These are phyloP conservation scores for Symmetrospora coprosmae DNA, from an alignment of 768 basidiomycete species.

Conservation along the genomic window DNA sequence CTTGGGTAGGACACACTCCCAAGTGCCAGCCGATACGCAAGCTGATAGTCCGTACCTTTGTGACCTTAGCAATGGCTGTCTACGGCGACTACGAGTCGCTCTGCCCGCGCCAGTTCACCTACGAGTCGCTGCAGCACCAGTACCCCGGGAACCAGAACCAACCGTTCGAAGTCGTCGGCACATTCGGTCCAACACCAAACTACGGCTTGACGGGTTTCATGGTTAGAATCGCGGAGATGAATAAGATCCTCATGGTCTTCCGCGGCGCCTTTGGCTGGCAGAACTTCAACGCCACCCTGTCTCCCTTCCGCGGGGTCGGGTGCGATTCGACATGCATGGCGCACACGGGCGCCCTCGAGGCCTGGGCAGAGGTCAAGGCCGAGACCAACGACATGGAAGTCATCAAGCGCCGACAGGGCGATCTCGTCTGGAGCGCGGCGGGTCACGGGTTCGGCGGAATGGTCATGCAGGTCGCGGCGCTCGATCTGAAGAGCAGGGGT, in stretches of 20 bases:
- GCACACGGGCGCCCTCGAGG: constrained; percentile 21
- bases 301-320: constrained; percentile 19
- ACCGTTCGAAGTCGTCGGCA: constrained; percentile 21
- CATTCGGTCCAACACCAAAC: constrained; percentile 11
- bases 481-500: constrained; percentile 21
- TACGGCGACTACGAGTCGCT: constrained; percentile 21
- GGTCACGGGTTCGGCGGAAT: constrained; percentile 26
- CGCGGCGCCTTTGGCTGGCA: constrained; percentile 22
- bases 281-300: constrained; percentile 22
- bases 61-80: constrained; percentile 18
- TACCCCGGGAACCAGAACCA: constrained; percentile 21
- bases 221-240: constrained; percentile 24
- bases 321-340: constrained; percentile 20
- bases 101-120: constrained; percentile 21
- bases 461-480: constrained; percentile 23
- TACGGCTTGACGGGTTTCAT: constrained; percentile 19
- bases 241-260: constrained; percentile 25
- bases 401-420: constrained; percentile 17
- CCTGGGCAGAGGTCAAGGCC: constrained; percentile 22
- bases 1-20: too few species aligned
- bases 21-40: too few species aligned
- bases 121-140: constrained; percentile 16
- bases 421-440: constrained; percentile 14
- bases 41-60: too few species aligned
- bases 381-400: constrained; percentile 21